These are phyloP conservation scores for Myxozyma udenii DNA, from an alignment of 805 yeast species.

Conservation along the genomic window DNA sequence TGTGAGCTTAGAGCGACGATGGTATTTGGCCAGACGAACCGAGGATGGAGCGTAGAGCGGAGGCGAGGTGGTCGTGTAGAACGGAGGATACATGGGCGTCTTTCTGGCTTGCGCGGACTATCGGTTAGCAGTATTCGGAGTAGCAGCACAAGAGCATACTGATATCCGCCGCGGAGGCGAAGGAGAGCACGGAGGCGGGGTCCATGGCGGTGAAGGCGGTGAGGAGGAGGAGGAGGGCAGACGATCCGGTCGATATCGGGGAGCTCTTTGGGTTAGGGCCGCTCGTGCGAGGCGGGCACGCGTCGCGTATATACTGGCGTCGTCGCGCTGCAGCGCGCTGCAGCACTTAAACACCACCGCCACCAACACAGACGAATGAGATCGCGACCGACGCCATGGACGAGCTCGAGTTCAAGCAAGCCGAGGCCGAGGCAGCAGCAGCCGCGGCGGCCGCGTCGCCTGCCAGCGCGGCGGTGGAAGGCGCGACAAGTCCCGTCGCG, in stretches of 20 bases:
- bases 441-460: not conserved
- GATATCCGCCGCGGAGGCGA: constrained; percentile 85
- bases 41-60: constrained; percentile 52
- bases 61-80: constrained; percentile 54
- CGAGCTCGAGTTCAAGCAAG: not conserved
- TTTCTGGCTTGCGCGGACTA: constrained; percentile 85
- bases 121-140: not conserved
- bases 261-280: not conserved
- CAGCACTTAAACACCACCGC: not conserved
- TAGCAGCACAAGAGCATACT: constrained; percentile 45
- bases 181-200: constrained; percentile 45
- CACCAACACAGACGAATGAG: not conserved
- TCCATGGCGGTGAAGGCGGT: too few relatives aligned
- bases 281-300: not conserved
- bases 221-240: too few relatives aligned
- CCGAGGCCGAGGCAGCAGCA: not conserved
- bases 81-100: constrained; percentile 68
- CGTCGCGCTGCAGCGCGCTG: not conserved
- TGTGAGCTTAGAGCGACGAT: not conserved
- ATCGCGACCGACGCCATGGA: not conserved
- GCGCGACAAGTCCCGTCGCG: constrained; percentile 3
- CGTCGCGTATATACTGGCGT: not conserved
- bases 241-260: too few relatives aligned
- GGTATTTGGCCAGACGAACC: constrained; percentile 29
- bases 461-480: not conserved